Evolutionary conservation across 768 basidiomycete species (phyloP), one percentile per base, ranked within the genome.

Genomic region (Stropharia rugosoannulata): DNA sequence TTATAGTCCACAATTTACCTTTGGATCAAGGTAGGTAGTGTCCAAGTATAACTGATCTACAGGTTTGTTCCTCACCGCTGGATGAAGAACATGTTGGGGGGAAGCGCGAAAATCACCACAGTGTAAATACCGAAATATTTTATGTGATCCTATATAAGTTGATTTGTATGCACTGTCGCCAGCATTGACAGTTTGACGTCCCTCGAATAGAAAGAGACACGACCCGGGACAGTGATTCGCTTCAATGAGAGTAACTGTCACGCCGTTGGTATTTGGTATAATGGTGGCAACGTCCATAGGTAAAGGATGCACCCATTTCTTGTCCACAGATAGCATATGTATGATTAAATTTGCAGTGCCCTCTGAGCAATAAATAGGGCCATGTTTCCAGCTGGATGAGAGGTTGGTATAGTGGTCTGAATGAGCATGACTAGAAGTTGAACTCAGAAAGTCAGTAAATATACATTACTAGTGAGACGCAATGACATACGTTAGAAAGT

Each of bases 221-320:
- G 95, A 97, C 4, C 97, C 97, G 5, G 97, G 97, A 69, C 96
- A 98, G 66, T 98, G 97, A 68, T 99, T 98, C 9, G 96, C 97
- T 64, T 97, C 93, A n/a, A 99, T 93, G 39, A 95, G 82, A 1
- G 94, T 98, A 4, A 98, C 95, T 37, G 73, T 76, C 36, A 98
- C 92, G 2, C 95, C 95, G 25, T 85, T 84, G 0, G 93, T 93
- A 61, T 90, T 73, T 0, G 96, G 93, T 53, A 97, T 79, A 35
- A 83, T 67, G 0, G 84, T 87, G 0, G 93, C 80, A 0, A 75
- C 74, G 68, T 97, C 83, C 81, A 94, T 83, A 1, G 93, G 90
- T 3, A 98, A 76, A 5, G 93, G 85, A 63, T 89, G 80, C 0
- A 99, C 87, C 93, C 93, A 98, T 74, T 89, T 84, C 47, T 78